Percentiles rank a stretch among this genome's conserved stretches.
These are phyloP conservation scores for Byssothecium circinans DNA, from an alignment of 2,329 filamentous ascomycete genomes.

Conservation along the genomic window DNA sequence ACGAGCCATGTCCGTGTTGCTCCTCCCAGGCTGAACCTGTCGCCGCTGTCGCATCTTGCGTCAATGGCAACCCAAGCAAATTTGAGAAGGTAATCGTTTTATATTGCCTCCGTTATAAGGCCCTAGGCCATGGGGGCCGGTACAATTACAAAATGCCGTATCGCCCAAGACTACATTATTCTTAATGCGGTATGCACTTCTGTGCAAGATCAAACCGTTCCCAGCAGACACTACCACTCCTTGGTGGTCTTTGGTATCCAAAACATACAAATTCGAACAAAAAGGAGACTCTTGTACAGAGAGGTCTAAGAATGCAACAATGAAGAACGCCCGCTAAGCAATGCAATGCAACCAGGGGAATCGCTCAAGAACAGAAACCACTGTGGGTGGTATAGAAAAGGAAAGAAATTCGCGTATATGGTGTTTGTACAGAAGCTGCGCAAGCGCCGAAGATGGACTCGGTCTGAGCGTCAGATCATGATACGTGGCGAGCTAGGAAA, in stretches of 20 bases:
- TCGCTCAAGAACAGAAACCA: slow-evolving; percentile 16
- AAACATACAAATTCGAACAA: not conserved
- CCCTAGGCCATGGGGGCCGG: slow-evolving; percentile 4
- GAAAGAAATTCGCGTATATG: slow-evolving; percentile 12
- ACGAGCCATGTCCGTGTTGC: not conserved
- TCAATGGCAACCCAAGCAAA: slow-evolving; percentile 1
- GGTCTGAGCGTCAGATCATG: slow-evolving; percentile 24
- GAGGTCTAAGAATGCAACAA: not conserved
- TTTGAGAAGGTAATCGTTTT: slow-evolving; percentile 21
- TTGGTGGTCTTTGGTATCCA: not conserved
- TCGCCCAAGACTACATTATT: slow-evolving; percentile 22
- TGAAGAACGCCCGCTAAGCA: slow-evolving; percentile 39
- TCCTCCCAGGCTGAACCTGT: not conserved
- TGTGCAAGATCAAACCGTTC: no score
- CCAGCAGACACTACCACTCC: not conserved
- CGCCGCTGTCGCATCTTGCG: not conserved
- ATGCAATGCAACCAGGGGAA: slow-evolving; percentile 21
- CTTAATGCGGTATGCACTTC: slow-evolving; percentile 3
- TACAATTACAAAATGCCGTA: slow-evolving; percentile 27
- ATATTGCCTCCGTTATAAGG: slow-evolving; percentile 17
- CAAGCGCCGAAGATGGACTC: slow-evolving; percentile 17
- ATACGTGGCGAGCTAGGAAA: slow-evolving; percentile 18
- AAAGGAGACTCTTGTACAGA: not conserved
- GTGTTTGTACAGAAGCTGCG: slow-evolving; percentile 27
- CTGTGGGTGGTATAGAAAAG: slow-evolving; percentile 3